phyloP scores from a whole-genome alignment of 106 monocot genomes.

The Dendrobium officinale region DNA sequence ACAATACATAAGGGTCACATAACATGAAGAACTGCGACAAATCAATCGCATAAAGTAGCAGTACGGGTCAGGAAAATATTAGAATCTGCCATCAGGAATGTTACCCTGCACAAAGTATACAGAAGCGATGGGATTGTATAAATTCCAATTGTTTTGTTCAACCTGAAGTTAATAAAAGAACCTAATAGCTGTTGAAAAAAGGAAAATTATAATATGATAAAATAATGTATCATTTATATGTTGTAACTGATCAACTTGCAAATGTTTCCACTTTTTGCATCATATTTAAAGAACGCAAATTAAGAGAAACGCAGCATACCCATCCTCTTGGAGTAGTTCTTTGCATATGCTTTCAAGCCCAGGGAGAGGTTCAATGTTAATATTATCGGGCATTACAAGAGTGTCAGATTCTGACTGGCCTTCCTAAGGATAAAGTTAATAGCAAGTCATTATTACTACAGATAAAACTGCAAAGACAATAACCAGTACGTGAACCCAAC shows the following conservation, averaged over 20 bases:
- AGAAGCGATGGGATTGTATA: neutral
- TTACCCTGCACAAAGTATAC: neutral
- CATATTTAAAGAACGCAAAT: neutral
- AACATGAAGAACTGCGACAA: neutral
- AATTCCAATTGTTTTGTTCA: neutral
- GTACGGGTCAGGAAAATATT: neutral
- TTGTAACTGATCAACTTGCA: neutral
- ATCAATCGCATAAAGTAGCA: too few relatives aligned
- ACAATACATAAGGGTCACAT: neutral
- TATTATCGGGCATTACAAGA: conserved; percentile 13
- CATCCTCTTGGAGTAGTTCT: conserved; percentile 78
- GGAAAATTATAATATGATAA: neutral
- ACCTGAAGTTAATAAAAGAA: neutral
- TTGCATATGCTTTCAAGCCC: conserved; percentile 85
- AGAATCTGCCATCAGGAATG: neutral
- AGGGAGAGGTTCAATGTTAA: conserved; percentile 60
- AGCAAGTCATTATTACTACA: neutral
- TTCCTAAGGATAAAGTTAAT: conserved; percentile 24
- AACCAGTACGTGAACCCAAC: conserved; percentile 2
- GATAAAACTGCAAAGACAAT: neutral
- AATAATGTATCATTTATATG: neutral
- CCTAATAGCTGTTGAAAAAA: neutral
- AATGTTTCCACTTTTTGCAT: neutral
- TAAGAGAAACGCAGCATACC: conserved; percentile 40
- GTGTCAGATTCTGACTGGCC: conserved; percentile 25